Percentiles rank a stretch among this genome's conserved stretches.
These are phyloP conservation scores for Kuraishia molischiana DNA, from an alignment of 805 yeast genomes.

Conservation along the genomic window DNA sequence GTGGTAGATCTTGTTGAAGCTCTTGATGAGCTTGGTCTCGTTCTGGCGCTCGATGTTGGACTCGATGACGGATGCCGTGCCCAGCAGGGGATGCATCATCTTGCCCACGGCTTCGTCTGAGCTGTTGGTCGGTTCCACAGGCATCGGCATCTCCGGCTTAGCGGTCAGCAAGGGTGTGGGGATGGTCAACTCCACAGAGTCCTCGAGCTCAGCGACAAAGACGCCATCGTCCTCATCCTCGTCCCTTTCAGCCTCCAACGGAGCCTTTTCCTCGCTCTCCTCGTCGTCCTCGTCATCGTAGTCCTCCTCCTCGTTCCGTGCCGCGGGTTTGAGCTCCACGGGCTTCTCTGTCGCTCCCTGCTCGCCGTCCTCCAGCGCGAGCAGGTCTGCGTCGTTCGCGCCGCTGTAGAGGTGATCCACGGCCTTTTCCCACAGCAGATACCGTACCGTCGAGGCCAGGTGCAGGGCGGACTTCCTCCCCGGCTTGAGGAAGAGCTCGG, in stretches of 20 bases:
- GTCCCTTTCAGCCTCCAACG: constrained; percentile 8
- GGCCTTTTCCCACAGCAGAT: constrained; percentile 65
- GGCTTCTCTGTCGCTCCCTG: constrained; percentile 4
- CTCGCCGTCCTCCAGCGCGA: constrained; percentile 14
- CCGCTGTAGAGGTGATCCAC: constrained; percentile 33
- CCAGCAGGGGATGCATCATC: constrained; percentile 24
- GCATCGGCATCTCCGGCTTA: constrained; percentile 20
- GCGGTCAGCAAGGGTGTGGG: constrained; percentile 10
- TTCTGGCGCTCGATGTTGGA: constrained; percentile 32
- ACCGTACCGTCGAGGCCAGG: constrained; percentile 55
- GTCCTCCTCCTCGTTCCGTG: constrained; percentile 19
- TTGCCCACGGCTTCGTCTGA: constrained; percentile 21
- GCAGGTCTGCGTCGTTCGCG: constrained; percentile 12
- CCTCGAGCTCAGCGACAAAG: constrained; percentile 7
- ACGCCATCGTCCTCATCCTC: constrained; percentile 3
- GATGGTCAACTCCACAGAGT: constrained; percentile 8
- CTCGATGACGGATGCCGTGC: constrained; percentile 24
- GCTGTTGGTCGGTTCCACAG: constrained; percentile 13
- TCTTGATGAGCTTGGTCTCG: constrained; percentile 36
- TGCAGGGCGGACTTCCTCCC: constrained; percentile 40
- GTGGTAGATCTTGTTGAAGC: constrained; percentile 66
- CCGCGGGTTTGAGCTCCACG: constrained; percentile 1
- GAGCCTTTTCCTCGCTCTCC: background rate
- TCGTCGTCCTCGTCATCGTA: constrained; percentile 22
- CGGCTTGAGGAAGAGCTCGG: constrained; percentile 31